Conservation (phyloP, 108 stramenopile species). For the Nannochloropsis gaditana region DNA sequence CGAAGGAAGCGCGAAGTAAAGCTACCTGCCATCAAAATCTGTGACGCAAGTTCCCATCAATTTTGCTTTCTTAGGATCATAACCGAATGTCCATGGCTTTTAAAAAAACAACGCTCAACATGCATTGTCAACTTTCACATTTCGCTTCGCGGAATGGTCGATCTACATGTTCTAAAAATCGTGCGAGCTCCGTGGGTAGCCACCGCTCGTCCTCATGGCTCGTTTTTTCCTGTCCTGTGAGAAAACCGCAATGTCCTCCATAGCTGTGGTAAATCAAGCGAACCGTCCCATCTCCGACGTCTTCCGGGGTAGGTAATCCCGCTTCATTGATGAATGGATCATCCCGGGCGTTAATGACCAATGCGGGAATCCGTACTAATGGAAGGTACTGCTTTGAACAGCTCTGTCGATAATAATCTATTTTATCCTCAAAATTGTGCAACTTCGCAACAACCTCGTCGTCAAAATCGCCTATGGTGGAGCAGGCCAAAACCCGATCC, state of each 20-base stretch:
- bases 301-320: constrained; percentile 28
- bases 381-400: constrained; percentile 40
- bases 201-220: constrained; percentile 28
- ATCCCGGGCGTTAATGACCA: constrained; percentile 42
- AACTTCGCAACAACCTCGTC: constrained; percentile 36
- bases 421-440: constrained; percentile 33
- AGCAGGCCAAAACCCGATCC: constrained; percentile 21
- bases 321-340: constrained; percentile 40
- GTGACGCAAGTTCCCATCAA: no score
- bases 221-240: background rate
- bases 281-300: constrained; percentile 33
- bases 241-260: constrained; percentile 44
- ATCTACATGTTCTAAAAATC: constrained; percentile 41
- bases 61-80: no score
- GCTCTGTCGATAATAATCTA: constrained; percentile 42
- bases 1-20: no score
- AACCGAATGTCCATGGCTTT: no score
- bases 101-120: no score
- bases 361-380: constrained; percentile 30
- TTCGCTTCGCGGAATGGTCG: background rate
- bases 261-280: constrained; percentile 38
- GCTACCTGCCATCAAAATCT: no score
- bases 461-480: constrained; percentile 30
- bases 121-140: no score
- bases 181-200: constrained; percentile 37